Evolutionary conservation across 2,329 filamentous ascomycete species (phyloP).

Genomic region (Ilyonectria mors-panacis): DNA sequence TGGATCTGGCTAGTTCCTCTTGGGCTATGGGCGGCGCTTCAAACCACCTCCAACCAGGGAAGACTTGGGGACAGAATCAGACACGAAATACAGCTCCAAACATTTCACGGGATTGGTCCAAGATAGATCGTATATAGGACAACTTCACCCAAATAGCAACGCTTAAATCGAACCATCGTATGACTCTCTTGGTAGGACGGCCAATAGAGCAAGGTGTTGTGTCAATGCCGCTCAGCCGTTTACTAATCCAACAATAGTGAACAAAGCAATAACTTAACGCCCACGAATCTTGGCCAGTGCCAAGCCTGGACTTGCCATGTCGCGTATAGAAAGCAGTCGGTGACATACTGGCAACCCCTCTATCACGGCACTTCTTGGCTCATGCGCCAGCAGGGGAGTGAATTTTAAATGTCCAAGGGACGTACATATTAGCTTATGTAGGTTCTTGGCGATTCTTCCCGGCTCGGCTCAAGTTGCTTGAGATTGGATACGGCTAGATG

Average conservation of each 20-base stretch:
- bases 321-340: not conserved
- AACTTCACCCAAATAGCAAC: not conserved
- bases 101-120: not conserved
- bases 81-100: not conserved
- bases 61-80: not conserved
- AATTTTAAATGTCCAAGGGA: not conserved
- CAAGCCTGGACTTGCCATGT: not conserved
- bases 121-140: not conserved
- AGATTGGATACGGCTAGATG: not conserved
- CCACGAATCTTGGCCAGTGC: not conserved
- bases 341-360: slow-evolving; percentile 6
- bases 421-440: not conserved
- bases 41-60: not conserved
- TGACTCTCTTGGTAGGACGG: not conserved
- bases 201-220: not conserved
- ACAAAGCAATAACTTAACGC: not conserved
- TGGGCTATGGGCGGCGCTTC: not conserved
- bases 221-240: not conserved
- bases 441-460: not conserved
- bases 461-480: not conserved
- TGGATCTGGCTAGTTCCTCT: not conserved
- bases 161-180: too few species aligned
- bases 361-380: not conserved
- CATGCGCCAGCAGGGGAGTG: not conserved
- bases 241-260: not conserved